Evolutionary conservation across 257 asterid genomes (phyloP).

Genomic region (Ajuga chamaepitys): DNA sequence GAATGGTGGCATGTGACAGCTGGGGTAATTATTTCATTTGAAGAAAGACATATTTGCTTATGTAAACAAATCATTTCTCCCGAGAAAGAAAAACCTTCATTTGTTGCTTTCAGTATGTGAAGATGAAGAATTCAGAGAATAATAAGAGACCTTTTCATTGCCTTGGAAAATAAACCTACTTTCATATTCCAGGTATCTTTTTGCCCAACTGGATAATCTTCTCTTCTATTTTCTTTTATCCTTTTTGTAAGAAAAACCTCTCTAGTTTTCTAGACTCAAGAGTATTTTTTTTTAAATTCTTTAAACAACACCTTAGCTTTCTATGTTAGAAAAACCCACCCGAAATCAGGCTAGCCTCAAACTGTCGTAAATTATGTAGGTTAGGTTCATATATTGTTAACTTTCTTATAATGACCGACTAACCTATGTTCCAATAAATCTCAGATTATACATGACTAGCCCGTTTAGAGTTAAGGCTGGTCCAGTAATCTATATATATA

Average conservation of each 20-base stretch:
- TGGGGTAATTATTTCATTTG: slow-evolving; percentile 26
- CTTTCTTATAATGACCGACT: too few species aligned
- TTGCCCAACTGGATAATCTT: background rate
- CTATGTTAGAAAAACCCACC: too few species aligned
- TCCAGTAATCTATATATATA: too few species aligned
- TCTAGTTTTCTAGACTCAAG: background rate
- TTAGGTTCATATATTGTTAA: too few species aligned
- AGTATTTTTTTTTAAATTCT: background rate
- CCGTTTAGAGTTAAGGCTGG: too few species aligned
- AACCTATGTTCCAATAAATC: too few species aligned
- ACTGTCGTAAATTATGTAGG: too few species aligned
- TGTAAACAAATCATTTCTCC: slow-evolving; percentile 21
- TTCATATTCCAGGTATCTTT: slow-evolving; percentile 11
- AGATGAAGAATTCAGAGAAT: slow-evolving; percentile 17
- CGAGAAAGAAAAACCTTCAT: slow-evolving; percentile 31
- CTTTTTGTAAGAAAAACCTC: background rate
- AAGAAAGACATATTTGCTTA: slow-evolving; percentile 21
- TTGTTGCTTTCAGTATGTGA: slow-evolving; percentile 32
- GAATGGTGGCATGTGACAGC: slow-evolving; percentile 31
- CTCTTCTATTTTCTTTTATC: background rate
- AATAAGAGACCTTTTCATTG: slow-evolving; percentile 12
- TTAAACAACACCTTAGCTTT: too few species aligned
- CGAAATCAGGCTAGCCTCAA: too few species aligned
- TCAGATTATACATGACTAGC: too few species aligned
- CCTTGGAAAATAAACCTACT: slow-evolving; percentile 27